Evolutionary conservation across 768 basidiomycete genomes (phyloP).

Genomic region (Nevesoporus exiguus): DNA sequence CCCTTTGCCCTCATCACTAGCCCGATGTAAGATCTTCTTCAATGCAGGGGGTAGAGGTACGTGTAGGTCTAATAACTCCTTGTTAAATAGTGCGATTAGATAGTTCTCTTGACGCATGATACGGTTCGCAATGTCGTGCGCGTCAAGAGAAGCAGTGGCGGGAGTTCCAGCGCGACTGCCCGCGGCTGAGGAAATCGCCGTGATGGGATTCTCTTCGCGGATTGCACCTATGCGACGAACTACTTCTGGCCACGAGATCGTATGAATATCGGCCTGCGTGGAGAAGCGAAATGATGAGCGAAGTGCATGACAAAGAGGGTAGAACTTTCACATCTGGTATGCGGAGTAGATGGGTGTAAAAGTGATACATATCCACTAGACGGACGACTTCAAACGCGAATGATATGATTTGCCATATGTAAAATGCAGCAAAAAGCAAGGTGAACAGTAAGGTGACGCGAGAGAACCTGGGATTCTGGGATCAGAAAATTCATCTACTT

Average conservation of each 20-base stretch:
- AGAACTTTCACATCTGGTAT: constrained; percentile 77
- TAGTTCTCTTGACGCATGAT: constrained; percentile 99
- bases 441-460: constrained; percentile 84
- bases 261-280: constrained; percentile 91
- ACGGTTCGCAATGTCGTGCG: constrained; percentile 96
- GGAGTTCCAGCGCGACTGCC: constrained; percentile 53
- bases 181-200: constrained; percentile 70
- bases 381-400: constrained; percentile 73
- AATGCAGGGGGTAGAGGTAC: constrained; percentile 70
- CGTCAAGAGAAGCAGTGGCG: constrained; percentile 85
- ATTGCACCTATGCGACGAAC: constrained; percentile 88
- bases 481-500: constrained; percentile 13
- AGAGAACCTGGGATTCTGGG: constrained; percentile 56
- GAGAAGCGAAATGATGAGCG: constrained; percentile 14
- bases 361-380: constrained; percentile 92
- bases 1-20: constrained; percentile 58
- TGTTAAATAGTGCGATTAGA: constrained; percentile 96
- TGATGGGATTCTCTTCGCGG: constrained; percentile 89
- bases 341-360: constrained; percentile 90
- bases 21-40: constrained; percentile 45
- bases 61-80: constrained; percentile 86
- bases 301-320: background rate
- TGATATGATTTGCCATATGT: constrained; percentile 80
- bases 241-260: constrained; percentile 94
- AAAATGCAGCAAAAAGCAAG: constrained; percentile 81